A percentile compares a stretch with the other conserved stretches of the same genome.
Evolutionary conservation across 441 rosid species (phyloP).

Genomic region (Kokia cookei): DNA sequence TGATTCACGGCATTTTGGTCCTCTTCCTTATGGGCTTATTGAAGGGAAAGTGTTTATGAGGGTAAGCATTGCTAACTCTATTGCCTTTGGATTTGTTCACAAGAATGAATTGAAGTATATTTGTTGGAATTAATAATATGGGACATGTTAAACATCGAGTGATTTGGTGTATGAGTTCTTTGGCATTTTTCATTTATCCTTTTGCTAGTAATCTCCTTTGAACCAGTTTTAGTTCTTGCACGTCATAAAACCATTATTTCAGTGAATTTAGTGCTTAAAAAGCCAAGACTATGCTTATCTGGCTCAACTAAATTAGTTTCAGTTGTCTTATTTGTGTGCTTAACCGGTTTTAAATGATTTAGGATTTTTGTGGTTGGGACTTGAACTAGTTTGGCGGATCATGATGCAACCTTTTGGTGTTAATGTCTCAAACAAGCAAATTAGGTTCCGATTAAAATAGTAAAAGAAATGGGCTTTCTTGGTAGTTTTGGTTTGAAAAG

Average conservation of each 20-base stretch:
- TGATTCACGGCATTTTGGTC: constrained; percentile 75
- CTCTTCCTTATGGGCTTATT: constrained; percentile 72
- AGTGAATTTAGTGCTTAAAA: background rate
- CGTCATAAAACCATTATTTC: background rate
- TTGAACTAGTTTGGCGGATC: background rate
- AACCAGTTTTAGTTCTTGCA: background rate
- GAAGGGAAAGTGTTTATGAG: constrained; percentile 69
- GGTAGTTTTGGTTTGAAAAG: too few relatives aligned
- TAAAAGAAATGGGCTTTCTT: too few relatives aligned
- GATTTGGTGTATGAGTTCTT: background rate
- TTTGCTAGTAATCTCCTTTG: background rate
- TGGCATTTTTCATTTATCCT: background rate
- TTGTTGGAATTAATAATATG: background rate
- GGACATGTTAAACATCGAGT: background rate
- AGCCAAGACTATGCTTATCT: background rate
- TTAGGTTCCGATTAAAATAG: background rate
- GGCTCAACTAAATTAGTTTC: background rate
- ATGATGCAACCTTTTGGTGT: background rate
- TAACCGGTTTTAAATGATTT: background rate
- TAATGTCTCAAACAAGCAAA: background rate
- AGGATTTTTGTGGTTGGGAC: background rate
- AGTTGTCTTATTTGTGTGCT: background rate
- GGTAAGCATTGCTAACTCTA: constrained; percentile 29
- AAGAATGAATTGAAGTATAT: background rate
- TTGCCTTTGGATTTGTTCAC: background rate